phyloP scores from a whole-genome alignment of 306 rosid genomes.

The Vachellia collinsii region DNA sequence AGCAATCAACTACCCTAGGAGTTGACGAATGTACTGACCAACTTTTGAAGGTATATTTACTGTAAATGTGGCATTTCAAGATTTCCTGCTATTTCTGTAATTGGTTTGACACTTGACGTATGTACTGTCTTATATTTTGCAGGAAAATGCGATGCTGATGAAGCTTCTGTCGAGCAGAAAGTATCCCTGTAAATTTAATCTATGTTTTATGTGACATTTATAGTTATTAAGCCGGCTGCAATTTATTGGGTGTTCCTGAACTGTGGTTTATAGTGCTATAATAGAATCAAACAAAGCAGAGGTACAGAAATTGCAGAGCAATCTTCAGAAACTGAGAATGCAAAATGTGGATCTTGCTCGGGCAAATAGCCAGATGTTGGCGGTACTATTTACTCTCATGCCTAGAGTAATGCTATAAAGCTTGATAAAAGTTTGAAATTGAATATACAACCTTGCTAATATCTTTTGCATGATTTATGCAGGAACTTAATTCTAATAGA shows the following conservation, averaged over 20 bases:
- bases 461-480: constrained; percentile 37
- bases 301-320: constrained; percentile 55
- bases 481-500: constrained; percentile 77
- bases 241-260: constrained; percentile 40
- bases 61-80: neutral
- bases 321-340: constrained; percentile 61
- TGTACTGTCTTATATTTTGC: constrained; percentile 34
- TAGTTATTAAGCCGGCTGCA: constrained; percentile 1
- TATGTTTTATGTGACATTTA: constrained; percentile 1
- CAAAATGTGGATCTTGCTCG: constrained; percentile 81
- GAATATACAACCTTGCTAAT: constrained; percentile 14
- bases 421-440: neutral
- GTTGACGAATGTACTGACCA: constrained; percentile 45
- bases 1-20: constrained; percentile 35
- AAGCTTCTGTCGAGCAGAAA: constrained; percentile 65
- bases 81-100: constrained; percentile 8
- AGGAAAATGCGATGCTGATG: constrained; percentile 70
- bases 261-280: constrained; percentile 48
- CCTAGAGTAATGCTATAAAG: neutral
- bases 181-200: constrained; percentile 54
- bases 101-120: constrained; percentile 17
- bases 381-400: constrained; percentile 46
- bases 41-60: constrained; percentile 57
- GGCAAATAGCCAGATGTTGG: constrained; percentile 68
- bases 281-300: constrained; percentile 63